A percentile compares a stretch with the other conserved stretches of the same genome.
Conservation (phyloP, 108 stramenopile species). For the Discostella stelligeroides region DNA sequence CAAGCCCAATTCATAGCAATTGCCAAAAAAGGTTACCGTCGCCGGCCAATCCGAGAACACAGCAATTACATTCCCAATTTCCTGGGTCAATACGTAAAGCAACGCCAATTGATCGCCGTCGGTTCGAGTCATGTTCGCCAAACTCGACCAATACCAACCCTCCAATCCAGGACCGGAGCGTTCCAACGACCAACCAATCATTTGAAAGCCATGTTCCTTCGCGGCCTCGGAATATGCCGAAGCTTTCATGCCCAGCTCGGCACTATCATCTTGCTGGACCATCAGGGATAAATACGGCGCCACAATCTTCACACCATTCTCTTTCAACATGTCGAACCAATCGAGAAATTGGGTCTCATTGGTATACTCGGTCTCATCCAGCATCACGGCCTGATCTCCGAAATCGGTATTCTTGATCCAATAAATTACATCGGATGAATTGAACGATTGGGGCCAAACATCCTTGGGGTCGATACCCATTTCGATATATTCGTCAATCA, state of each 20-base stretch:
- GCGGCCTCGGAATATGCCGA: conserved; percentile 53
- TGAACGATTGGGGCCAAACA: conserved; percentile 73
- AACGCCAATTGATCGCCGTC: conserved; percentile 59
- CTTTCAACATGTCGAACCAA: conserved; percentile 23
- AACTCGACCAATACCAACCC: conserved; percentile 59
- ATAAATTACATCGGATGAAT: conserved; percentile 51
- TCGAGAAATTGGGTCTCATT: conserved; percentile 26
- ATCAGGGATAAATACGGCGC: conserved; percentile 65
- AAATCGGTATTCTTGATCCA: conserved; percentile 59
- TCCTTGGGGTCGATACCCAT: conserved; percentile 49
- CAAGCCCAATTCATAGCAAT: conserved; percentile 56
- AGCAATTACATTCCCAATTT: conserved; percentile 60
- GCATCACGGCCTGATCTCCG: conserved; percentile 61
- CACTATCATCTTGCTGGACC: conserved; percentile 37
- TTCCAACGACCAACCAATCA: conserved; percentile 79
- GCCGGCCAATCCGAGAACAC: conserved; percentile 81
- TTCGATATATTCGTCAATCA: conserved; percentile 75
- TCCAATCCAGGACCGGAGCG: conserved; percentile 53
- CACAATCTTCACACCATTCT: conserved; percentile 55
- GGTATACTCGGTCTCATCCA: conserved; percentile 43
- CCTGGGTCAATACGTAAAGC: conserved; percentile 54
- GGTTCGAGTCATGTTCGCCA: conserved; percentile 28
- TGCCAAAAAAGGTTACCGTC: conserved; percentile 72
- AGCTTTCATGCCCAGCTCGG: conserved; percentile 37
- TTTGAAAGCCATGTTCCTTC: conserved; percentile 50